Conservation (phyloP, 352 stramenopile species). For the Pythium biforme region DNA sequence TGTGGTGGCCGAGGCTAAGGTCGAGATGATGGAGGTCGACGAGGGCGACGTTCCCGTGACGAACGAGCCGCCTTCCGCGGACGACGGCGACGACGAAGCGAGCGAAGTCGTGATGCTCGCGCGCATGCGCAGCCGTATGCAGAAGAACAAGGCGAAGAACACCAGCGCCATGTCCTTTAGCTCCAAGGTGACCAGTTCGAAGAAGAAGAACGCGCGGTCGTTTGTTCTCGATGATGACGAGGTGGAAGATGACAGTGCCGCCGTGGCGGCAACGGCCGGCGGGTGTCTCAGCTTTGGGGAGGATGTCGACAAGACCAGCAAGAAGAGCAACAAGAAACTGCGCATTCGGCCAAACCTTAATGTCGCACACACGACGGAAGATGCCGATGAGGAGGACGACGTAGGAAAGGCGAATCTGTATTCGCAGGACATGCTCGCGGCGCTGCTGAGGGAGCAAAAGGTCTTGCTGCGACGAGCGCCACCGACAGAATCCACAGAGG, state of each 20-base stretch:
- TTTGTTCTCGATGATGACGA: neutral
- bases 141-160: slow-evolving; percentile 24
- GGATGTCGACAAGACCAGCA: slow-evolving; percentile 6
- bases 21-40: slow-evolving; percentile 18
- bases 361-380: slow-evolving; percentile 25
- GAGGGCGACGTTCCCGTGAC: slow-evolving; percentile 1
- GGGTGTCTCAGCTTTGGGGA: slow-evolving; percentile 60
- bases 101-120: slow-evolving; percentile 30
- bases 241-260: neutral
- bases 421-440: slow-evolving; percentile 55
- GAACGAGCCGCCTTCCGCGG: neutral
- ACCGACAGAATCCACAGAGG: neutral
- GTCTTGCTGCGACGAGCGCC: slow-evolving; percentile 33
- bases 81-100: slow-evolving; percentile 5
- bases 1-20: neutral
- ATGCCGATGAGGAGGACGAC: slow-evolving; percentile 20
- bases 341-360: slow-evolving; percentile 67
- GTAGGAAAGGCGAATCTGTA: slow-evolving; percentile 30
- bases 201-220: slow-evolving; percentile 12
- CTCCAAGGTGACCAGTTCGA: slow-evolving; percentile 21
- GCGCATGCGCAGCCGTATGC: slow-evolving; percentile 33
- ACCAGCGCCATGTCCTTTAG: slow-evolving; percentile 38
- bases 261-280: neutral
- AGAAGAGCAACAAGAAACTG: slow-evolving; percentile 49
- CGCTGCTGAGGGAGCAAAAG: slow-evolving; percentile 66